A percentile compares a stretch with the other conserved stretches of the same genome.
These are phyloP conservation scores for Agaricales sp. DNA, from an alignment of 1,284 basidiomycete genomes.

Conservation along the genomic window DNA sequence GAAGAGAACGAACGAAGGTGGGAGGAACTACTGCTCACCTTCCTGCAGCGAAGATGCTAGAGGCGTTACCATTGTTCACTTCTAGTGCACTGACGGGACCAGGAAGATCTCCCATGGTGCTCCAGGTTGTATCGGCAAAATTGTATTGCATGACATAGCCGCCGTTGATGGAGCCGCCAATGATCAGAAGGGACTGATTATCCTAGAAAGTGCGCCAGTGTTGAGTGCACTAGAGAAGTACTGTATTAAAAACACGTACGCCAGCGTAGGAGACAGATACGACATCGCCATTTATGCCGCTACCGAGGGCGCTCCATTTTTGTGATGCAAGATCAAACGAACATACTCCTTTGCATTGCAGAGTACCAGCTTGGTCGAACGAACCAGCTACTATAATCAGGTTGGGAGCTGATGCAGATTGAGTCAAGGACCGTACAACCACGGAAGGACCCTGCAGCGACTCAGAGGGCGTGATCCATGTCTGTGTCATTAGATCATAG, in stretches of 20 bases:
- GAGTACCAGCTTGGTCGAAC: slow-evolving; percentile 72
- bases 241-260: slow-evolving; percentile 34
- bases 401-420: slow-evolving; percentile 50
- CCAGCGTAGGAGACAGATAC: slow-evolving; percentile 74
- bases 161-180: slow-evolving; percentile 64
- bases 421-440: slow-evolving; percentile 66
- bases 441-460: slow-evolving; percentile 53
- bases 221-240: slow-evolving; percentile 6
- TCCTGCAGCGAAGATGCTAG: slow-evolving; percentile 87
- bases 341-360: slow-evolving; percentile 76
- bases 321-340: slow-evolving; percentile 55
- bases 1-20: neutral
- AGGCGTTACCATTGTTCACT: slow-evolving; percentile 72
- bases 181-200: slow-evolving; percentile 56
- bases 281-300: slow-evolving; percentile 77
- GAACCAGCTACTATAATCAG: slow-evolving; percentile 78
- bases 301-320: slow-evolving; percentile 79
- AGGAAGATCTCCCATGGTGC: slow-evolving; percentile 67
- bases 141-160: slow-evolving; percentile 67
- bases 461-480: slow-evolving; percentile 53
- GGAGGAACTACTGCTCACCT: slow-evolving; percentile 33
- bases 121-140: slow-evolving; percentile 66
- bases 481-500: slow-evolving; percentile 58
- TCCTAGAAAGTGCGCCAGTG: slow-evolving; percentile 37
- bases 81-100: slow-evolving; percentile 87